phyloP scores from a whole-genome alignment of 1,139 yeast species.

The Hansenula sp. region DNA sequence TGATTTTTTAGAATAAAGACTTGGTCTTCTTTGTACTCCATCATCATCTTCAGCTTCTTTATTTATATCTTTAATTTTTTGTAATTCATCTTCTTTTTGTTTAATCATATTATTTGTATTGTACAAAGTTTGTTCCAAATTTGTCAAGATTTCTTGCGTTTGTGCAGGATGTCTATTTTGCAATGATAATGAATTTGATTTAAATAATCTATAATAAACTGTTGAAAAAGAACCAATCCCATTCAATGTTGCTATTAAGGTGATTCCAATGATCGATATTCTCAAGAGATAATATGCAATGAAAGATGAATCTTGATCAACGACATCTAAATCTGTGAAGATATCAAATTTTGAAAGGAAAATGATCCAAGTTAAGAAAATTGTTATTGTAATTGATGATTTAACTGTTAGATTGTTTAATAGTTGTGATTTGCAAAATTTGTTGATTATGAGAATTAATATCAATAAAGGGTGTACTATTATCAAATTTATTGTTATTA shows the following conservation, averaged over 20 bases:
- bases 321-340: conserved; percentile 17
- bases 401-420: conserved; percentile 16
- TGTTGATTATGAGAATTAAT: conserved; percentile 26
- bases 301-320: conserved; percentile 8
- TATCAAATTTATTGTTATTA: conserved; percentile 11
- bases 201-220: conserved; percentile 40
- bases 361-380: conserved; percentile 20
- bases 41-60: neutral
- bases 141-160: conserved; percentile 7
- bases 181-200: conserved; percentile 7
- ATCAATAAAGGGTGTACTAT: conserved; percentile 30
- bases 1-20: conserved; percentile 15
- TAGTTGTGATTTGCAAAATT: conserved; percentile 26
- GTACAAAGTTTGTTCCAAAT: conserved; percentile 30
- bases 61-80: neutral
- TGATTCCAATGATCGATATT: conserved; percentile 67
- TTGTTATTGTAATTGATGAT: conserved; percentile 11
- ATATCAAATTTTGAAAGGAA: conserved; percentile 19
- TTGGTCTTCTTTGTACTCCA: conserved; percentile 13
- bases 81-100: conserved; percentile 11
- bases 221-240: conserved; percentile 79
- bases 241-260: conserved; percentile 65
- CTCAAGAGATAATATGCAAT: conserved; percentile 32
- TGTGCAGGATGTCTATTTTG: conserved; percentile 12
- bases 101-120: conserved; percentile 31